Percentiles rank a stretch among this genome's conserved stretches.
These are phyloP conservation scores for Petunia secreta DNA, from an alignment of 257 asterid species.

Conservation along the genomic window DNA sequence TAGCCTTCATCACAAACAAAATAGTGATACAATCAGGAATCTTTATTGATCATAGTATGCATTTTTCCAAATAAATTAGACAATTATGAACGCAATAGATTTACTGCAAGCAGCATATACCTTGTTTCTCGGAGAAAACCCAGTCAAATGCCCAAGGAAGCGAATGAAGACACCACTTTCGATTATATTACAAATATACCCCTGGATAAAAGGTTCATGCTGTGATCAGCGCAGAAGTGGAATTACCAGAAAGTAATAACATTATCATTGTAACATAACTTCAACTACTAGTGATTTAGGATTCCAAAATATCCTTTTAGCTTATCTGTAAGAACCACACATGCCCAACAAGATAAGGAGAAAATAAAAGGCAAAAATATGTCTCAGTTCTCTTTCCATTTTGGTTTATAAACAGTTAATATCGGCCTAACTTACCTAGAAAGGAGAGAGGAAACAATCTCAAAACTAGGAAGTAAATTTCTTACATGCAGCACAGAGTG, in stretches of 20 bases:
- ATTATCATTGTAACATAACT: not conserved
- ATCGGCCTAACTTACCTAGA: not conserved
- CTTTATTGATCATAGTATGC: conserved; percentile 5
- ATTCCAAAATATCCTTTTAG: not conserved
- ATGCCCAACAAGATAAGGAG: conserved; percentile 1
- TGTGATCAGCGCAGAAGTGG: conserved; percentile 13
- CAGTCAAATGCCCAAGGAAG: conserved; percentile 90
- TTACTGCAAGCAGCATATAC: conserved; percentile 38
- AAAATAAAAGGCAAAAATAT: not conserved
- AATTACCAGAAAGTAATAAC: conserved; percentile 13
- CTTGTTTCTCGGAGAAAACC: conserved; percentile 95
- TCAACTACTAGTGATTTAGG: conserved; percentile 22
- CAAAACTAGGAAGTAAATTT: conserved; percentile 25
- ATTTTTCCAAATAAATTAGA: conserved; percentile 5
- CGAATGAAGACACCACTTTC: conserved; percentile 96
- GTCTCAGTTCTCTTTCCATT: conserved; percentile 16
- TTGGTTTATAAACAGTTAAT: not conserved
- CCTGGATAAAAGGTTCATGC: conserved; percentile 55
- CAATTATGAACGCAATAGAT: not conserved
- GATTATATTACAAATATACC: conserved; percentile 87
- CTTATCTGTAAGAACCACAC: not conserved
- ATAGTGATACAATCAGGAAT: conserved; percentile 10
- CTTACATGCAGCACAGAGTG: conserved; percentile 90
- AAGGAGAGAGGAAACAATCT: conserved; percentile 19
- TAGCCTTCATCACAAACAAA: conserved; percentile 57